phyloP scores from a whole-genome alignment of 1,284 basidiomycete species.

The Fomitopsis schrenkii region DNA sequence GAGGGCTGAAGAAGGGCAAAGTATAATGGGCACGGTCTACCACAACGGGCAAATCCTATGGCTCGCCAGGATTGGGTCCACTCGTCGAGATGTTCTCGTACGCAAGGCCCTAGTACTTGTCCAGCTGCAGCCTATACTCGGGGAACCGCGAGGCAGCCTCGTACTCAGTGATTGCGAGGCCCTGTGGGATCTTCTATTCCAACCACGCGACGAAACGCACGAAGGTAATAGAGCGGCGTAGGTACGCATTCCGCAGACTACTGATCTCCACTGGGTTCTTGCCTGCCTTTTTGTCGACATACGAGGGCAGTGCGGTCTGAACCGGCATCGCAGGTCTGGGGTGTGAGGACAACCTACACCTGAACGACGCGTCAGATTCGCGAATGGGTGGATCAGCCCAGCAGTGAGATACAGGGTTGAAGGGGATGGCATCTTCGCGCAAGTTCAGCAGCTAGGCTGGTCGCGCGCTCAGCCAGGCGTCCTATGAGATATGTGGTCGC shows the following conservation, averaged over 20 bases:
- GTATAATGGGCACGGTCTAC: neutral
- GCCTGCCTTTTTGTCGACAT: conserved; percentile 76
- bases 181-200: conserved; percentile 72
- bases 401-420: conserved; percentile 84
- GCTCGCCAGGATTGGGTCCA: conserved; percentile 76
- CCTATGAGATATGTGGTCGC: neutral
- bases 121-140: conserved; percentile 71
- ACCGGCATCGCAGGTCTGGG: conserved; percentile 74
- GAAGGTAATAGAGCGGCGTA: conserved; percentile 90
- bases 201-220: conserved; percentile 81
- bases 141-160: conserved; percentile 85
- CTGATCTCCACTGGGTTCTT: conserved; percentile 88
- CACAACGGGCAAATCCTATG: neutral
- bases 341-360: conserved; percentile 55
- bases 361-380: neutral
- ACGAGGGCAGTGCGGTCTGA: conserved; percentile 62
- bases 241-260: conserved; percentile 81
- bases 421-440: conserved; percentile 83
- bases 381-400: conserved; percentile 25
- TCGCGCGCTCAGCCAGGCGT: neutral
- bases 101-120: conserved; percentile 83
- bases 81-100: conserved; percentile 93
- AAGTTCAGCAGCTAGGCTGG: conserved; percentile 81
- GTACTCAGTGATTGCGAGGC: conserved; percentile 86
- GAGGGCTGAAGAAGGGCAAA: conserved; percentile 46